phyloP scores from a whole-genome alignment of 2,329 filamentous ascomycete genomes.

The Apiospora koreana region DNA sequence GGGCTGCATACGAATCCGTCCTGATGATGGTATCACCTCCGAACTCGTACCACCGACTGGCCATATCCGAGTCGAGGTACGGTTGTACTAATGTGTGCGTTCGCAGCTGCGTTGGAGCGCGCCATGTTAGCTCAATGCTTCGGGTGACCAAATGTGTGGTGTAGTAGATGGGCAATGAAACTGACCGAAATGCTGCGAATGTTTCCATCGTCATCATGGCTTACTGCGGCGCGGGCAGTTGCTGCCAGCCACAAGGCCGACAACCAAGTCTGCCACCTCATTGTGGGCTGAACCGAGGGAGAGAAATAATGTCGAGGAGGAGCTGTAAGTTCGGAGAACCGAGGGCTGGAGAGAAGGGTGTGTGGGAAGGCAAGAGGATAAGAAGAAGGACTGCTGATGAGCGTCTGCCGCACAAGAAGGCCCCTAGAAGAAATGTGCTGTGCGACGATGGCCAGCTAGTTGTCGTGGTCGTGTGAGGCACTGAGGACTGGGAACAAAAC shows the following conservation, averaged over 20 bases:
- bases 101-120: slow-evolving; percentile 60
- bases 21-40: slow-evolving; percentile 89
- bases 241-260: slow-evolving; percentile 37
- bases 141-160: neutral
- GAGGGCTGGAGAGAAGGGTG: neutral
- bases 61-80: slow-evolving; percentile 96
- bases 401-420: slow-evolving; percentile 1
- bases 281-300: slow-evolving; percentile 18
- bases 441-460: slow-evolving; percentile 9
- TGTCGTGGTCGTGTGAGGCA: slow-evolving; percentile 5
- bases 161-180: slow-evolving; percentile 18
- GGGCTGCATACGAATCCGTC: slow-evolving; percentile 61
- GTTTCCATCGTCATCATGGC: slow-evolving; percentile 48
- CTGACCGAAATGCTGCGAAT: slow-evolving; percentile 67
- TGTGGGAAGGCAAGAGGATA: neutral
- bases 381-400: neutral
- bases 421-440: slow-evolving; percentile 6
- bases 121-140: neutral
- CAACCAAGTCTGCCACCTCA: slow-evolving; percentile 33
- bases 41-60: slow-evolving; percentile 99
- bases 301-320: neutral
- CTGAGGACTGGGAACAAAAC: slow-evolving; percentile 1
- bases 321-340: neutral
- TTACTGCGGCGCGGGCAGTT: slow-evolving; percentile 39
- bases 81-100: slow-evolving; percentile 89